phyloP scores from a whole-genome alignment of 1,139 yeast genomes.

The Dujonia santamariae region DNA sequence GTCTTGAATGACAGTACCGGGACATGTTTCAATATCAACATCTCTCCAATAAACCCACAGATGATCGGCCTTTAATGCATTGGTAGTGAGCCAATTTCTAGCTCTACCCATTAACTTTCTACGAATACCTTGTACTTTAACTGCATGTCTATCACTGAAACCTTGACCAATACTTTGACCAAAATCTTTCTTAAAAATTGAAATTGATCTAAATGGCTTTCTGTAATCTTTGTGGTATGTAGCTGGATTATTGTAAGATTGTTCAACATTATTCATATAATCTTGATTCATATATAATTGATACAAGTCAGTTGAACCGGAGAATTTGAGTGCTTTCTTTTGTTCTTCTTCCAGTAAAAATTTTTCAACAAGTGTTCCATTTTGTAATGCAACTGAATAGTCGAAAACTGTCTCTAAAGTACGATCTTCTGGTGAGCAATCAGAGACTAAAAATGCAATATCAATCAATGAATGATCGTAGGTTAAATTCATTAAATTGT shows the following conservation, averaged over 20 bases:
- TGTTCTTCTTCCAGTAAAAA: slow-evolving; percentile 40
- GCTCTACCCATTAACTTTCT: slow-evolving; percentile 89
- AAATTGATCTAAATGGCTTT: slow-evolving; percentile 73
- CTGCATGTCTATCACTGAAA: slow-evolving; percentile 84
- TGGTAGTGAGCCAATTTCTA: slow-evolving; percentile 79
- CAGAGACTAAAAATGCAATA: slow-evolving; percentile 81
- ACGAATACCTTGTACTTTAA: slow-evolving; percentile 84
- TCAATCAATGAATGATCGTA: slow-evolving; percentile 82
- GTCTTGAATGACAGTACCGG: slow-evolving; percentile 74
- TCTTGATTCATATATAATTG: slow-evolving; percentile 66
- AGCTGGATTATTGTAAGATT: slow-evolving; percentile 61
- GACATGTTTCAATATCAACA: slow-evolving; percentile 82
- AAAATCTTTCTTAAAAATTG: slow-evolving; percentile 77
- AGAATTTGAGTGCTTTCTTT: slow-evolving; percentile 23
- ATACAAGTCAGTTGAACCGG: slow-evolving; percentile 61
- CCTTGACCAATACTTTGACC: slow-evolving; percentile 88
- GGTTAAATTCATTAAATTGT: slow-evolving; percentile 79
- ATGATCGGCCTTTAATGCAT: slow-evolving; percentile 78
- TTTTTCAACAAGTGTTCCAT: slow-evolving; percentile 59
- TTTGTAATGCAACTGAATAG: slow-evolving; percentile 64
- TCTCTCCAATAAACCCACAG: slow-evolving; percentile 97
- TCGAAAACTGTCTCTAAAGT: slow-evolving; percentile 69
- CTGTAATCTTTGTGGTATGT: slow-evolving; percentile 54
- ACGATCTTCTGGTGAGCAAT: slow-evolving; percentile 72
- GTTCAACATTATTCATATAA: slow-evolving; percentile 54